A percentile compares a stretch with the other conserved stretches of the same genome.
Conservation (phyloP, 2,329 filamentous ascomycete species). For the Myotisia sp. region DNA sequence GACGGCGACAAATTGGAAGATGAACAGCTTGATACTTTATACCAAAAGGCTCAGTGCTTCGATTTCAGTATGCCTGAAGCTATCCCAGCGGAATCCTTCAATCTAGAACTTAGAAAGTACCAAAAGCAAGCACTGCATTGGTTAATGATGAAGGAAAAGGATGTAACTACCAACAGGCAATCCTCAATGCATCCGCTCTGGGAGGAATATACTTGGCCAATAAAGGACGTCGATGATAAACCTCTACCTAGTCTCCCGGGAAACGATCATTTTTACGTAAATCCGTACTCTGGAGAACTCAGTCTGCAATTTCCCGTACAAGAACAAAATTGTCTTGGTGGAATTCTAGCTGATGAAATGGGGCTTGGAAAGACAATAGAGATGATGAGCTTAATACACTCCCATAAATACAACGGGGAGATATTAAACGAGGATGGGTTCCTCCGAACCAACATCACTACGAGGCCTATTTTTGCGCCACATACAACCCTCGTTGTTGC, state of each 20-base stretch:
- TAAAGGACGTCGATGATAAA: conserved; percentile 72
- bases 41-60: conserved; percentile 92
- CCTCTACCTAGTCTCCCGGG: conserved; percentile 51
- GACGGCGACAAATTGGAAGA: conserved; percentile 87
- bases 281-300: conserved; percentile 89
- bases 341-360: conserved; percentile 92
- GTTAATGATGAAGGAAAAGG: conserved; percentile 90
- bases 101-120: conserved; percentile 73
- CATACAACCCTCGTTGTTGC: conserved; percentile 91
- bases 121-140: conserved; percentile 91
- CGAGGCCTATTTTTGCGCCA: conserved; percentile 53
- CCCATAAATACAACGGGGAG: conserved; percentile 50
- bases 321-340: conserved; percentile 86
- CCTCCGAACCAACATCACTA: conserved; percentile 26
- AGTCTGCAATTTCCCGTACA: conserved; percentile 84
- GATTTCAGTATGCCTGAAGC: conserved; percentile 84
- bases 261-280: conserved; percentile 75
- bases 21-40: conserved; percentile 83
- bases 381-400: conserved; percentile 87
- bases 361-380: conserved; percentile 96
- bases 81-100: conserved; percentile 68
- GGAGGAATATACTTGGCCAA: conserved; percentile 89
- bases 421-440: conserved; percentile 12
- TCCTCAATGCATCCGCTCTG: conserved; percentile 90
- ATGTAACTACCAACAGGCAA: conserved; percentile 55